Conservation (phyloP, 805 yeast genomes). For the Candida silvicultrix region DNA sequence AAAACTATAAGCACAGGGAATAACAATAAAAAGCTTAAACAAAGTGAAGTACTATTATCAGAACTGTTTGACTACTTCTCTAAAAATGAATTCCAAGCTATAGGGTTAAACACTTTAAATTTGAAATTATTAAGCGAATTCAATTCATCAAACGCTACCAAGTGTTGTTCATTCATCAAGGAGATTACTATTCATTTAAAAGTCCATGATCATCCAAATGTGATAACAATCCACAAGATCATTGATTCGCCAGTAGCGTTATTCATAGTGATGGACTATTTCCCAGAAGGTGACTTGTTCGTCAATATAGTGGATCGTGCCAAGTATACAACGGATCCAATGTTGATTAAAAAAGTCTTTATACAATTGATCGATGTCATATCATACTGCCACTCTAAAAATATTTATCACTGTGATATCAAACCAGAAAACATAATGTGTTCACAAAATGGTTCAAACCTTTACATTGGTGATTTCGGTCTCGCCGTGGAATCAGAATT, state of each 20-base stretch:
- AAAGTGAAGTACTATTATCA: background rate
- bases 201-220: slow-evolving; percentile 75
- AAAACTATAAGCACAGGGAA: background rate
- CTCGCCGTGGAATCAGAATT: slow-evolving; percentile 58
- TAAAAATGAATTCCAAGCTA: slow-evolving; percentile 14
- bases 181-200: slow-evolving; percentile 71
- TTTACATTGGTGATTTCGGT: slow-evolving; percentile 84
- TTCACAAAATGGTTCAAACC: slow-evolving; percentile 44
- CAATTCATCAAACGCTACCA: slow-evolving; percentile 21
- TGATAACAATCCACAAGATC: slow-evolving; percentile 70
- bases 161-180: slow-evolving; percentile 34
- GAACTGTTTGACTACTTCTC: slow-evolving; percentile 18
- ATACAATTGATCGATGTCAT: slow-evolving; percentile 79
- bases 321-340: slow-evolving; percentile 48
- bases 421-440: slow-evolving; percentile 93
- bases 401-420: slow-evolving; percentile 89
- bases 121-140: slow-evolving; percentile 28
- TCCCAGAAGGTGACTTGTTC: slow-evolving; percentile 80
- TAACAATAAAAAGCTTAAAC: background rate
- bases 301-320: slow-evolving; percentile 74
- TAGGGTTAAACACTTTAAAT: slow-evolving; percentile 22
- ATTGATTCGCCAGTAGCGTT: slow-evolving; percentile 50
- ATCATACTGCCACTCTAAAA: slow-evolving; percentile 71
- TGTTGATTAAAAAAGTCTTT: slow-evolving; percentile 50
- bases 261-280: slow-evolving; percentile 82